phyloP scores from a whole-genome alignment of 345 rosid species.

The Dovyalis caffra region DNA sequence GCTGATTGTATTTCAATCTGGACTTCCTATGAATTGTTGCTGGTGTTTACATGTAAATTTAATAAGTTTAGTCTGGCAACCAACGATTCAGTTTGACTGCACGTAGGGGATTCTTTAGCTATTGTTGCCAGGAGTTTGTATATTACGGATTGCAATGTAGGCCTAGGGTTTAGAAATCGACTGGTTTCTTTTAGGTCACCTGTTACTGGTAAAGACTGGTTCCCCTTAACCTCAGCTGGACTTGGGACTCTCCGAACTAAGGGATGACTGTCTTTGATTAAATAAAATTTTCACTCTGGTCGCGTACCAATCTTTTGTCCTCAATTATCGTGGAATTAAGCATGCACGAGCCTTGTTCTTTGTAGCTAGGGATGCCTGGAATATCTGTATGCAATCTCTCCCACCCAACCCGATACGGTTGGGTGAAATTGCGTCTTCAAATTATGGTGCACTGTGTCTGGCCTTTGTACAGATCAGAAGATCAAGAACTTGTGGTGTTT shows the following conservation, averaged over 20 bases:
- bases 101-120: neutral
- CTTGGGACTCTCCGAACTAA: neutral
- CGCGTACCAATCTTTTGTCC: neutral
- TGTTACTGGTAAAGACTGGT: neutral
- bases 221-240: neutral
- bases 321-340: neutral
- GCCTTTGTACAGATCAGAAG: neutral
- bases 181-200: neutral
- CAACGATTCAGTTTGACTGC: neutral
- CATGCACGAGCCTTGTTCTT: neutral
- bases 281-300: neutral
- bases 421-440: neutral
- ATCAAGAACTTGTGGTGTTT: neutral
- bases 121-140: too few species aligned
- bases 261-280: neutral
- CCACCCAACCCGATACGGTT: neutral
- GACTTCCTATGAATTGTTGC: conserved; percentile 23
- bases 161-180: neutral
- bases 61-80: conserved; percentile 36
- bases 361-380: neutral
- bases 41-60: conserved; percentile 51
- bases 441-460: neutral
- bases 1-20: conserved; percentile 23
- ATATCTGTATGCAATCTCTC: neutral
- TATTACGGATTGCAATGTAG: neutral